Evolutionary conservation across 768 basidiomycete species (phyloP).

Genomic region (Agrocybe pediades): DNA sequence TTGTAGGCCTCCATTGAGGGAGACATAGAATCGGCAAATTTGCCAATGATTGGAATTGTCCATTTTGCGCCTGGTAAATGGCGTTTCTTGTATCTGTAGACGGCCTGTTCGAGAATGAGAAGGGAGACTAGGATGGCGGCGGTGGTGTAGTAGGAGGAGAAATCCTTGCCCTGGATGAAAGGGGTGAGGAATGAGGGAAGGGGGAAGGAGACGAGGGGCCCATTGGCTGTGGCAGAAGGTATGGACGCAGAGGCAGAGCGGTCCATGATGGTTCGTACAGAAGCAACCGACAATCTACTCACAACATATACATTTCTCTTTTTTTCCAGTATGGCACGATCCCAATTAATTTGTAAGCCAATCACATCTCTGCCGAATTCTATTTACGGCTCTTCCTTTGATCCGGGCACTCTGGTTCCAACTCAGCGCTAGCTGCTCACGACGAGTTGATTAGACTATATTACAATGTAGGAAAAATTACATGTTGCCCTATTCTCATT

Average conservation of each 20-base stretch:
- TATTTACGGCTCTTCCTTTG: too few species aligned
- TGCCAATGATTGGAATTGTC: slow-evolving; percentile 98
- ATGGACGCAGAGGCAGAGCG: slow-evolving; percentile 39
- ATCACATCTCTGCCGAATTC: slow-evolving; percentile 28
- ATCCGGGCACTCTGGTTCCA: too few species aligned
- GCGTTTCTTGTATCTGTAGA: slow-evolving; percentile 88
- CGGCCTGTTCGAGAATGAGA: slow-evolving; percentile 82
- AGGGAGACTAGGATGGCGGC: slow-evolving; percentile 68
- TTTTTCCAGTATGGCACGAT: slow-evolving; percentile 32
- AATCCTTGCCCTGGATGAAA: slow-evolving; percentile 30
- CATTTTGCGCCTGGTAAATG: slow-evolving; percentile 85
- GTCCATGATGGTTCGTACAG: slow-evolving; percentile 36
- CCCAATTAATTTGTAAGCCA: slow-evolving; percentile 37
- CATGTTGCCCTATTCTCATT: background rate
- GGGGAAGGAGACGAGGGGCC: slow-evolving; percentile 46
- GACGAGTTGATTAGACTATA: background rate
- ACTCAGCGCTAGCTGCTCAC: too few species aligned
- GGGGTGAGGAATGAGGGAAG: slow-evolving; percentile 46
- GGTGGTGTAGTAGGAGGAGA: slow-evolving; percentile 71
- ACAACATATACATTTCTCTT: slow-evolving; percentile 14
- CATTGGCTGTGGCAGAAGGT: slow-evolving; percentile 44
- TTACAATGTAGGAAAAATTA: background rate
- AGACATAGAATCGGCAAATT: slow-evolving; percentile 89
- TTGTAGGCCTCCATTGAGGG: slow-evolving; percentile 93
- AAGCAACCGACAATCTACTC: slow-evolving; percentile 3